phyloP scores from a whole-genome alignment of 805 yeast species.

The Tetrapisispora phaffii region DNA sequence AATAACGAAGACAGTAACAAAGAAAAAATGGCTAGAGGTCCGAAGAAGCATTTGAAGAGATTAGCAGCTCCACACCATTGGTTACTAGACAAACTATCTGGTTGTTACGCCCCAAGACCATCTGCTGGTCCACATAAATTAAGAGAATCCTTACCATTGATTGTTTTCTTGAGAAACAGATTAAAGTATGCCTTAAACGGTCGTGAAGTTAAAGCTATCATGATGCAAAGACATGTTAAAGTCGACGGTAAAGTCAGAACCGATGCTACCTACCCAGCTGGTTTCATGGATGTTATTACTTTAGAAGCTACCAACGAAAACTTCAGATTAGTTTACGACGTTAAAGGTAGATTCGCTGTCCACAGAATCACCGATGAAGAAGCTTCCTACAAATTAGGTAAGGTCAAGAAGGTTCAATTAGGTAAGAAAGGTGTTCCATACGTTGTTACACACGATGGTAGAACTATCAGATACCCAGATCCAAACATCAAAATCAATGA shows the following conservation, averaged over 20 bases:
- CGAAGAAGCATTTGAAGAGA: conserved; percentile 97
- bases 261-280: conserved; percentile 97
- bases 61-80: conserved; percentile 99
- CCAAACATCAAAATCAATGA: conserved; percentile 95
- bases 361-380: conserved; percentile 99
- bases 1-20: not conserved
- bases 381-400: conserved; percentile 95
- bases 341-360: conserved; percentile 98
- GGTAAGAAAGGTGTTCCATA: conserved; percentile 98
- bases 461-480: conserved; percentile 99
- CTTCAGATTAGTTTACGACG: conserved; percentile 97
- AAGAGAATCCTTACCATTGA: conserved; percentile 95
- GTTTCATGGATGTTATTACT: conserved; percentile 98
- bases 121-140: conserved; percentile 99
- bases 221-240: conserved; percentile 96
- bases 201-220: conserved; percentile 95
- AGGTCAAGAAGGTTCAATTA: conserved; percentile 95
- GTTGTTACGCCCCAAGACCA: conserved; percentile 99
- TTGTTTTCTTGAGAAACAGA: conserved; percentile 96
- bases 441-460: conserved; percentile 99
- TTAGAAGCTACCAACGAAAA: conserved; percentile 97
- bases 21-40: conserved; percentile 6
- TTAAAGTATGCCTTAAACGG: conserved; percentile 98
- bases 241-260: conserved; percentile 99
- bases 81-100: conserved; percentile 99